Base-by-base conservation (phyloP, 176 grass and related monocot genomes). In the Typha latifolia region DNA sequence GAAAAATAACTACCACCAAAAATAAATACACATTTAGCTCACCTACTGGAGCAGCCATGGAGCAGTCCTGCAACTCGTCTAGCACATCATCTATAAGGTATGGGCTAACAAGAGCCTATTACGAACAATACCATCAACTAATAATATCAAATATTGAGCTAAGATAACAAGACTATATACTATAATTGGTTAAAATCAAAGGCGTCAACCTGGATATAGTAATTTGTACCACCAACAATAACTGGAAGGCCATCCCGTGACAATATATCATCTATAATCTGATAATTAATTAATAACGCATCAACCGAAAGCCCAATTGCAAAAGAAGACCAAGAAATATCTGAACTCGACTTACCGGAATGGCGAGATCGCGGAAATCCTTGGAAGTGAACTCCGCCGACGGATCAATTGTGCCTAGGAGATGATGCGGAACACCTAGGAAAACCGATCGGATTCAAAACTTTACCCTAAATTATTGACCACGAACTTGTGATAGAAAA, bases 221-320 rank as follows among this genome's bases (percentile, higher is more conserved):
- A 93, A 67, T 99, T 99, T 62, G 94, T 99, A 16, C 86, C 94
- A 16, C 94, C 89, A 32, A 99, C 89, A 72, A 93, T 69, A 81
- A 99, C 89, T 51, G 86, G 94, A 65, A 99, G 79, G 24, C 89
- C 85, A 71, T 76, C 74, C 15, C 74, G 81, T 72, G 81, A 79
- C 68, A 90, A 49, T 73, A 99, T 87, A 32, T 77, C 81, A 11
- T 93, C 68, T 66, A 99, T 87, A 64, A 93, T 90, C 94, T 99
- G 71, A n/a, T 22, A 59, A 19, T 9, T 11, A 59, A 59, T 59
- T 59, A n/a, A 59, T 59, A 19, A 59, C 14, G 20, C 11, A 59
- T 14, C 7, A 56, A 59, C n/a, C 53, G n/a, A 59, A 59, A 59
- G 6, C 18, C 53, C 15, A 16, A 19, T 19, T 22, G 14, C 2